phyloP scores from a whole-genome alignment of 345 rosid species.

The Reutealis trisperma region DNA sequence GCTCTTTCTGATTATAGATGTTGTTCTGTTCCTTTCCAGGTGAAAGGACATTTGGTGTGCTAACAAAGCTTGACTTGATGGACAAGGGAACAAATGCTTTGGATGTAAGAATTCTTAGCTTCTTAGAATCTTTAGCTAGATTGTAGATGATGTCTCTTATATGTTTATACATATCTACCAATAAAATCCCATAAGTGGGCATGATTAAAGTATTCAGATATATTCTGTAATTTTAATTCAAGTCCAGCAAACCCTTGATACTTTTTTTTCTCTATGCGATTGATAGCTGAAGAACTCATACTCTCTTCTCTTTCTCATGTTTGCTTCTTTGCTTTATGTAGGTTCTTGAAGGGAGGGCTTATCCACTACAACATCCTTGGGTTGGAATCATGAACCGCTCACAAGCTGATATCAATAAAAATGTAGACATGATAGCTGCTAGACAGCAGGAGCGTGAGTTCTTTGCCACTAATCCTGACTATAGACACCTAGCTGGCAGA shows the following conservation, averaged over 20 bases:
- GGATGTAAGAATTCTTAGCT: constrained; percentile 23
- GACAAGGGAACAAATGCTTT: constrained; percentile 32
- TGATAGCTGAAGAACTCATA: neutral
- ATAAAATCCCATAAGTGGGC: neutral
- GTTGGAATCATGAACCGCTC: constrained; percentile 41
- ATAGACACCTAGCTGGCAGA: constrained; percentile 32
- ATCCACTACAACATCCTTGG: constrained; percentile 33
- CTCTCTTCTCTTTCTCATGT: neutral
- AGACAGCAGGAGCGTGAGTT: constrained; percentile 30
- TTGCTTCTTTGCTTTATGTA: neutral
- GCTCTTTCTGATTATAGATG: neutral
- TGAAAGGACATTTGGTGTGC: constrained; percentile 35
- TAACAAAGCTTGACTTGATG: constrained; percentile 36
- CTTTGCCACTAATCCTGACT: constrained; percentile 35
- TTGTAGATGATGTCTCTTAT: neutral
- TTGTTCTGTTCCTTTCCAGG: constrained; percentile 12
- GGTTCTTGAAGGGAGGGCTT: constrained; percentile 38
- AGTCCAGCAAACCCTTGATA: neutral
- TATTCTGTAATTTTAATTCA: neutral
- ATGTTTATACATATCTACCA: neutral
- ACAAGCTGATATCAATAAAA: constrained; percentile 33
- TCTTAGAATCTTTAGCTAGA: constrained; percentile 8
- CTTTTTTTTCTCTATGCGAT: neutral
- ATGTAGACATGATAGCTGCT: constrained; percentile 36
- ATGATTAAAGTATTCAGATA: neutral